Evolutionary conservation across 805 yeast species (phyloP), one percentile per base, ranked within the genome.

Genomic region (Schwanniomyces pseudopolymorphus): DNA sequence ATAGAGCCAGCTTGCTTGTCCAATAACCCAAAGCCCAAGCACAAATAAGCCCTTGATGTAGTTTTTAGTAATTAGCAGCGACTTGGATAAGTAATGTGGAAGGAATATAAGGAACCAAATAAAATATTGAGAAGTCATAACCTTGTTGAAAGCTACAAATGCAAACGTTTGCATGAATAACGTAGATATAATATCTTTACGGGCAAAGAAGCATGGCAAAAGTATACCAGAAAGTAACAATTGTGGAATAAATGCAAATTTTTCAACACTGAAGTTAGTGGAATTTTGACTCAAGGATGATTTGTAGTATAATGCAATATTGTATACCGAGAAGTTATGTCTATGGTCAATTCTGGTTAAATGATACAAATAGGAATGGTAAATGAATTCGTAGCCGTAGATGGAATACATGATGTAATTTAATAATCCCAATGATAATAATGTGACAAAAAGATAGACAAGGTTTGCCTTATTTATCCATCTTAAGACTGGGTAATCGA

Each of bases 81-180:
- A 72, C 7, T 67, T 60, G 2, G 84, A 71, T 6, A 89, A 61
- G 56, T 72, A 84, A 45, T 87, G 80, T 1, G 99, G 98, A 37
- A 92, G 64, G 53, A 91, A 81, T 11, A 90, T 87, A 55, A 94
- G 68, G 59, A 86, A 94, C 99, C 99, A 94, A 51, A 92, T 81
- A 66, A 94, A 94, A 66, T 94, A 94, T 69, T 94, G 99, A 1
- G 97, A 89, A 0, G 99, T 94, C 58, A 90, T 69, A 50, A 92
- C 91, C 50, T 73, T 73, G 55, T 73, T 73, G 53, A 72, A 70
- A 17, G 70, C 58, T 16, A 73, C 78, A 56, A 73, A 73, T 33
- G 74, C 64, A 58, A 70, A 70, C 6, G 78, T 73, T 50, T 72
- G 78, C 20, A 73, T 44, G 48, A 73, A 72, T 10, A 72, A 50